Percentiles rank a stretch among this genome's conserved stretches.
Conservation (phyloP, 2,329 filamentous ascomycete species). For the Neonectria punicea region DNA sequence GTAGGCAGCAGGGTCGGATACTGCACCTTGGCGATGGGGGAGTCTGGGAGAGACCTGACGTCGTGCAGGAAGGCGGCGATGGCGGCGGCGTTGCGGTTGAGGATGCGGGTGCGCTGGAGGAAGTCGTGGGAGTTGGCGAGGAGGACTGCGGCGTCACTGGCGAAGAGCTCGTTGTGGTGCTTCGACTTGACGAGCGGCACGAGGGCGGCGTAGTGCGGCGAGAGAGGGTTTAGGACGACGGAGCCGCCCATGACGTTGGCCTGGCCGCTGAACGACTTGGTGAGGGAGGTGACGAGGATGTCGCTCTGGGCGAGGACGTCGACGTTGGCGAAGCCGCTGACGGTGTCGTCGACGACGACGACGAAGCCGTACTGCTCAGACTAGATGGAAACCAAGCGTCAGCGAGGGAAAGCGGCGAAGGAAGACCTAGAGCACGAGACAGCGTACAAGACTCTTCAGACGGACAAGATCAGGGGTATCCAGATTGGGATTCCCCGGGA, state of each 20-base stretch:
- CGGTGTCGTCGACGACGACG: slow-evolving; percentile 60
- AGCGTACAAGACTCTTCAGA: slow-evolving; percentile 52
- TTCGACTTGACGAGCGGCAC: slow-evolving; percentile 40
- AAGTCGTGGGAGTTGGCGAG: slow-evolving; percentile 58
- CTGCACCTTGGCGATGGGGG: slow-evolving; percentile 53
- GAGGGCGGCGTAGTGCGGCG: slow-evolving; percentile 52
- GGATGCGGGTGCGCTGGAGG: slow-evolving; percentile 49
- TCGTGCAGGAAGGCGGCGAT: slow-evolving; percentile 53
- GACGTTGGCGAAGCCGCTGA: slow-evolving; percentile 60
- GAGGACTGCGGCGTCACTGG: slow-evolving; percentile 57
- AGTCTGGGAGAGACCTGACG: slow-evolving; percentile 41
- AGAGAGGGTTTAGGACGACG: slow-evolving; percentile 59
- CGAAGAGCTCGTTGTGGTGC: slow-evolving; percentile 58
- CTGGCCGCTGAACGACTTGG: slow-evolving; percentile 68
- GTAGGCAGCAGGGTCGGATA: slow-evolving; percentile 55
- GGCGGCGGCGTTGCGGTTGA: slow-evolving; percentile 57
- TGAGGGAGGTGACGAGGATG: slow-evolving; percentile 62
- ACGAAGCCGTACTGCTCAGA: slow-evolving; percentile 57
- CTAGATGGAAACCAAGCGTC: slow-evolving; percentile 16
- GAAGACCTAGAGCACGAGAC: neutral
- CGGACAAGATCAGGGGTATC: slow-evolving; percentile 48
- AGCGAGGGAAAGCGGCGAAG: neutral
- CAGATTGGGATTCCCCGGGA: slow-evolving; percentile 51
- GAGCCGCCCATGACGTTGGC: slow-evolving; percentile 66
- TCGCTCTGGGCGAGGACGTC: slow-evolving; percentile 62